These are phyloP conservation scores for Colletotrichum somersetense DNA, from an alignment of 2,329 filamentous ascomycete genomes.

Conservation along the genomic window DNA sequence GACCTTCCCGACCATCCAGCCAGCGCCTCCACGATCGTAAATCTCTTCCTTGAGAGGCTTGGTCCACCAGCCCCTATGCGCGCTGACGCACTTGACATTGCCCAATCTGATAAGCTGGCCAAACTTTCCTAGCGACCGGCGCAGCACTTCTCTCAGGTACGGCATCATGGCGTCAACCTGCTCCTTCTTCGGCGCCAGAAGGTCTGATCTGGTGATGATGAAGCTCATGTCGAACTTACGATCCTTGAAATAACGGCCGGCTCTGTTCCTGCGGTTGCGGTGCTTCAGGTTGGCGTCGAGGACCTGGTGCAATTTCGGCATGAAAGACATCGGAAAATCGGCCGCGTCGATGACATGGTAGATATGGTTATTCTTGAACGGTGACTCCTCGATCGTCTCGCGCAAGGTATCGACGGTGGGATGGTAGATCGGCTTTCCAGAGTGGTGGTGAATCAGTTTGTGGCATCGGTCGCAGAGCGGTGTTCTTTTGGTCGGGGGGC, in stretches of 20 bases:
- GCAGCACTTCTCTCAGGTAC: slow-evolving; percentile 81
- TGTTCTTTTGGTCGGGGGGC: slow-evolving; percentile 40
- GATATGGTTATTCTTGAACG: slow-evolving; percentile 90
- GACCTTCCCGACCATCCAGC: slow-evolving; percentile 98
- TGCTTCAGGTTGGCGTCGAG: slow-evolving; percentile 82
- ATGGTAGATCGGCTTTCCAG: slow-evolving; percentile 79
- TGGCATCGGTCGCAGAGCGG: slow-evolving; percentile 92
- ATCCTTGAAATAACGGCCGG: slow-evolving; percentile 73
- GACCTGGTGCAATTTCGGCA: slow-evolving; percentile 79
- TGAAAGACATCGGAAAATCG: slow-evolving; percentile 94
- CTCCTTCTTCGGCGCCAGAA: slow-evolving; percentile 85
- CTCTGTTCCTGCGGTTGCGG: slow-evolving; percentile 81
- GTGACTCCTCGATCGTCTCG: slow-evolving; percentile 88
- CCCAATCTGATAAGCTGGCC: slow-evolving; percentile 83
- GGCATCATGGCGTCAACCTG: slow-evolving; percentile 90
- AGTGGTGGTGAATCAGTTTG: slow-evolving; percentile 80
- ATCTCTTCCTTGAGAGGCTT: slow-evolving; percentile 87
- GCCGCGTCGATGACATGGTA: slow-evolving; percentile 96
- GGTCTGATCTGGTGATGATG: slow-evolving; percentile 88
- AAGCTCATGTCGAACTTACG: slow-evolving; percentile 86
- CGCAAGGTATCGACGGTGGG: slow-evolving; percentile 85
- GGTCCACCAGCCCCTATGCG: slow-evolving; percentile 92
- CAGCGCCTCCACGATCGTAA: slow-evolving; percentile 83
- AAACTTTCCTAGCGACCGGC: slow-evolving; percentile 77
- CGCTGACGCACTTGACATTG: slow-evolving; percentile 88